Base-by-base conservation (phyloP, 768 basidiomycete species). In the Zangia roseola region DNA sequence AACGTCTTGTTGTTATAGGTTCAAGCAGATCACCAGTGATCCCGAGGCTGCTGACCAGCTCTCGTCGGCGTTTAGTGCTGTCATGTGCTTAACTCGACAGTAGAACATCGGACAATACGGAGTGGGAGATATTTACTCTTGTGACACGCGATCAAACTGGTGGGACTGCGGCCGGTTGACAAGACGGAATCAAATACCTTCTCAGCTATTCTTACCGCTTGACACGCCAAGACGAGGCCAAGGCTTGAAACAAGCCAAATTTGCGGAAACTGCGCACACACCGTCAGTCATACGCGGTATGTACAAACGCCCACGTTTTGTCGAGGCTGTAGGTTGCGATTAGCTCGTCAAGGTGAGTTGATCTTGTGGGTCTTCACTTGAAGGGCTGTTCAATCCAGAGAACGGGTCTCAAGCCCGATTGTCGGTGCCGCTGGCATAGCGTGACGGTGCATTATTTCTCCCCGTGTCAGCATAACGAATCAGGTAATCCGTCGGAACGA, bases 381-480 rank as follows among this genome's bases (percentile, higher is more conserved):
- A 28, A 28, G 28, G 28, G 12, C 26, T 40, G 24, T 24, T 19
- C 21, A 21, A n/a, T 30, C 10, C 30, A 46, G 13, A 30, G 37
- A 21, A 17, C 20, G 5, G 28, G 28, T 10, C 6, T 16, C 45
- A 42, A 30, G 25, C 30, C 55, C 59, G 49, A 60, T 53, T 12
- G 21, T 58, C 55, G 49, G 59, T 30, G 40, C 26, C 40, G 40
- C 17, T 19, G n/a, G n/a, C n/a, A n/a, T n/a, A n/a, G 45, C 24
- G 39, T 28, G 9, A 19, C 41, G 6, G 35, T 34, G 39, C 19
- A 16, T 33, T 49, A 33, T 39, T 41, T 48, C 37, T 31, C 47
- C 41, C 24, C 38, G 40, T 38, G 48, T 43, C 49, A 39, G 38
- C 6, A n/a, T n/a, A 40, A 40, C 46, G 36, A 44, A 49, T 53